phyloP scores from a whole-genome alignment of 768 basidiomycete genomes.

The Gelatoporia subvermispora region DNA sequence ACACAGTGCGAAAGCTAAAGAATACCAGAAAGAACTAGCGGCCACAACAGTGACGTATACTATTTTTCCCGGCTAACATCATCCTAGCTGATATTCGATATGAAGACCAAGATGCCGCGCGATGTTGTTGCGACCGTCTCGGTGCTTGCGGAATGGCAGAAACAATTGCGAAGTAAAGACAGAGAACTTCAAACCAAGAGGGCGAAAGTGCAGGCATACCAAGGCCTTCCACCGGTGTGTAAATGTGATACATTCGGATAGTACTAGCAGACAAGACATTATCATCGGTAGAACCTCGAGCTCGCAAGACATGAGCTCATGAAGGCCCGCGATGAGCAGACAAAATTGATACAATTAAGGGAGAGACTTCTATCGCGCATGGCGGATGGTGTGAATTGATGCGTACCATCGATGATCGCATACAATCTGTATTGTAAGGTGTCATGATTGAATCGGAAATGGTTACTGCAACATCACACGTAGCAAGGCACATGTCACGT shows the following conservation, averaged over 20 bases:
- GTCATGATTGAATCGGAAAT: no score
- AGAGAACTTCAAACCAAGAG: conserved; percentile 39
- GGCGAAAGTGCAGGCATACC: conserved; percentile 41
- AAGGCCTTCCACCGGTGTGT: conserved; percentile 45
- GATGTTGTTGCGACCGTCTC: conserved; percentile 30
- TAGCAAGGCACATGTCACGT: no score
- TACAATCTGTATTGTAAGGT: no score
- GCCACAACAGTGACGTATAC: conserved; percentile 17
- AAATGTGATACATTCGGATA: not conserved
- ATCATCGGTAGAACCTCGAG: conserved; percentile 36
- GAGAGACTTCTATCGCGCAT: conserved; percentile 43
- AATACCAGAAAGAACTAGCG: conserved; percentile 40
- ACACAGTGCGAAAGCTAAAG: conserved; percentile 41
- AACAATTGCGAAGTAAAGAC: conserved; percentile 31
- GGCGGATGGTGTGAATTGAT: conserved; percentile 33
- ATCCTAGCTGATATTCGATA: not conserved
- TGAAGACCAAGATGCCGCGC: conserved; percentile 27
- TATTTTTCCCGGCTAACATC: conserved; percentile 9
- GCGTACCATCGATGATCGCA: no score
- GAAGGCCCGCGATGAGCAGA: conserved; percentile 37
- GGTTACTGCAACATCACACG: no score
- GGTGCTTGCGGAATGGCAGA: conserved; percentile 35
- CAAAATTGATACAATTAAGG: conserved; percentile 40
- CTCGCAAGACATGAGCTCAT: conserved; percentile 39
- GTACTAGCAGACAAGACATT: not conserved